Base-by-base conservation (phyloP, 345 rosid species). In the Excoecaria agallocha region DNA sequence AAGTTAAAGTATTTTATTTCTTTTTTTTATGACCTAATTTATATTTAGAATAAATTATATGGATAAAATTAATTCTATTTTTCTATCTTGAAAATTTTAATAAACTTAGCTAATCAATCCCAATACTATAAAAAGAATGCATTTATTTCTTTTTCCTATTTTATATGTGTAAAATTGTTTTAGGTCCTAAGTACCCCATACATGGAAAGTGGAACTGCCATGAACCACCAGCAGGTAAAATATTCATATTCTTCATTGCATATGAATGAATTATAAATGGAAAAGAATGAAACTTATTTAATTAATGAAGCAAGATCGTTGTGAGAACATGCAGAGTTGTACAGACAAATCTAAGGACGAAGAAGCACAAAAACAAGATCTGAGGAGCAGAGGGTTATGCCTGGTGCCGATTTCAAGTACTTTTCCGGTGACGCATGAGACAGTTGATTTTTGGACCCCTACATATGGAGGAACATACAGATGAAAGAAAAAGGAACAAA, bases 391-490 rank as follows among this genome's bases (percentile, higher is more conserved):
- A 73, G 98, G 99, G 30, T 80, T 96, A 60, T 96, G 99, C 72
- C 82, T 96, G 39, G 98, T 96, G 6, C 97, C 99, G 13, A 86
- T 93, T 50, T 88, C 98, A 1, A 93, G 93, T 89, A 93, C 92
- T 20, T 93, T 86, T 77, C 98, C 96, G 17, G 89, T 96, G 55
- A 86, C 96, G 39, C 98, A 91, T 65, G 99, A 96, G 82, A 70
- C 91, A 11, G 92, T 88, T 22, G 98, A 90, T 75, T 89, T 88
- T 76, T 96, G 97, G 99, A 90, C 86, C 83, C 97, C 99, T 30
- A 93, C 99, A 82, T 93, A 89, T 79, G 97, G 99, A 80, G 99
- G 96, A 78, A 89, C 97, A 74, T 95, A 77, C 90, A 86, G 97
- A 85, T 96, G 88, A 84, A 56, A 74, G 16, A 51, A 62, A 63